Percentiles rank a stretch among this genome's conserved stretches.
Evolutionary conservation across 495 filamentous ascomycete species (phyloP).

Genomic region (Hypomontagnella monticulosa): DNA sequence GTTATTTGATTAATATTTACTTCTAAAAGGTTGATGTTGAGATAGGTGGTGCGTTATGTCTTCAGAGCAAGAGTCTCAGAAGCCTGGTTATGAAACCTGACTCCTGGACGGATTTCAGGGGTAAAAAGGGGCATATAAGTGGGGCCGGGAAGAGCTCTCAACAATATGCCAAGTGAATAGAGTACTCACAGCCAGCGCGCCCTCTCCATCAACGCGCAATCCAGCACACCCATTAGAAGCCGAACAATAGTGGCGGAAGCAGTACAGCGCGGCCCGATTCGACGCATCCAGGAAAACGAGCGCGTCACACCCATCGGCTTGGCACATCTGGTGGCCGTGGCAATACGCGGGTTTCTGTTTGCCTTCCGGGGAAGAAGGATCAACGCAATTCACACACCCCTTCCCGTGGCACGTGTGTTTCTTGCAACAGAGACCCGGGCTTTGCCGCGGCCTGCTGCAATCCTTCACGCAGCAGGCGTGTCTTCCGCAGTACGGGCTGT

Average conservation of each 20-base stretch:
- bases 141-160: neutral
- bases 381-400: constrained; percentile 15
- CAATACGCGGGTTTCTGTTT: constrained; percentile 3
- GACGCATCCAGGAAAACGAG: constrained; percentile 23
- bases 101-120: neutral
- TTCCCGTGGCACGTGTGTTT: constrained; percentile 25
- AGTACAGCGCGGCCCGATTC: constrained; percentile 24
- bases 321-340: constrained; percentile 27
- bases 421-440: constrained; percentile 17
- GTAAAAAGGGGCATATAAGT: neutral
- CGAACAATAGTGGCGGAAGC: constrained; percentile 33
- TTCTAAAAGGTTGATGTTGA: too few species aligned
- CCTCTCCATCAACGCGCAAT: constrained; percentile 18
- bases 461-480: constrained; percentile 24
- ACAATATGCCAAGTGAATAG: neutral
- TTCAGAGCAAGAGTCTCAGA: too few species aligned
- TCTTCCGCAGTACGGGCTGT: constrained; percentile 24
- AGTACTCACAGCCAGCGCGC: constrained; percentile 10
- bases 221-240: constrained; percentile 11
- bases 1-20: too few species aligned
- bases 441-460: constrained; percentile 27
- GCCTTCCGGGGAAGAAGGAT: neutral
- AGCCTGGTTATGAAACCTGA: neutral
- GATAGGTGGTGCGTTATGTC: too few species aligned
- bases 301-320: constrained; percentile 5